Evolutionary conservation across 2,329 filamentous ascomycete species (phyloP).

Genomic region (Neofusicoccum umdonicola): DNA sequence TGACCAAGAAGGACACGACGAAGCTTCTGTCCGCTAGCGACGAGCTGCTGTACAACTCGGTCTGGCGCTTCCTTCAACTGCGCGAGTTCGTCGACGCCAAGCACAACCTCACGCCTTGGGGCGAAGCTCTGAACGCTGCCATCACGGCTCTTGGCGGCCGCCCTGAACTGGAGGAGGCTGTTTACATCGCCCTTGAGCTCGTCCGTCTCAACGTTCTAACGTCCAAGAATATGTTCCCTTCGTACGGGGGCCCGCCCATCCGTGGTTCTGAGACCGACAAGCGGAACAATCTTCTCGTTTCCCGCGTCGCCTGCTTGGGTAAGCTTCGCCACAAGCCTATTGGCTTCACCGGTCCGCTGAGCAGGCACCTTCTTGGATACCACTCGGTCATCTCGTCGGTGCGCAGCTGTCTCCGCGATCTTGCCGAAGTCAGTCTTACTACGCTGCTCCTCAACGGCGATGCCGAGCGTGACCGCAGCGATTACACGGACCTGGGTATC

Average conservation of each 20-base stretch:
- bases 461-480: conserved; percentile 63
- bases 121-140: conserved; percentile 71
- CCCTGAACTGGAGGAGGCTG: conserved; percentile 68
- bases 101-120: conserved; percentile 82
- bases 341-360: conserved; percentile 91
- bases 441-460: conserved; percentile 80
- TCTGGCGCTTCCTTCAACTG: conserved; percentile 88
- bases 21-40: conserved; percentile 59
- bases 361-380: conserved; percentile 83
- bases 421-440: conserved; percentile 78
- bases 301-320: conserved; percentile 78
- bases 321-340: conserved; percentile 79
- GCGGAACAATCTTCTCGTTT: conserved; percentile 75
- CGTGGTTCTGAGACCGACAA: conserved; percentile 71
- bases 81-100: conserved; percentile 77
- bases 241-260: conserved; percentile 58
- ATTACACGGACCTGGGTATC: conserved; percentile 64
- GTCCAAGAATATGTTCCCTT: conserved; percentile 61
- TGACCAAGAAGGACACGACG: conserved; percentile 54
- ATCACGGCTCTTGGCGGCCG: conserved; percentile 61
- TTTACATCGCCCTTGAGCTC: conserved; percentile 82
- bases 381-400: conserved; percentile 79
- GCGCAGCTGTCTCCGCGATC: conserved; percentile 73
- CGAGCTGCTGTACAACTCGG: conserved; percentile 70
- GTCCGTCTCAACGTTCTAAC: conserved; percentile 76